Base-by-base conservation (phyloP, 345 rosid genomes). In the Gossypium stocksii region DNA sequence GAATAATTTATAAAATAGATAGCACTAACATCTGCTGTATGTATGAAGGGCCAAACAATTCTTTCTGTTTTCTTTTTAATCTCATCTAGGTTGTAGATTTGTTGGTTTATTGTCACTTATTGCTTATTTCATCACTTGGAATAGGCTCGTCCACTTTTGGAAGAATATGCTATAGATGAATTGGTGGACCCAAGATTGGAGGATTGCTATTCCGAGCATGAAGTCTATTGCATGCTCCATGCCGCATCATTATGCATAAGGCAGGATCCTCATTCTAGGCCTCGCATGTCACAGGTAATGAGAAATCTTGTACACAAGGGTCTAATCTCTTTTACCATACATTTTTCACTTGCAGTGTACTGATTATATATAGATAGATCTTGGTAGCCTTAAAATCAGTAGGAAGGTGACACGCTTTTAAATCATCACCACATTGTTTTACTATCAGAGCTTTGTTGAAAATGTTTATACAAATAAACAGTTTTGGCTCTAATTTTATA, bases 241-340 rank as follows among this genome's bases (percentile, higher is more conserved):
- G 98, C 98, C 57, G 99, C 99, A 73, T 91, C 97, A 0, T 78
- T 90, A 64, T 96, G 99, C 81, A 88, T 91, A 74, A 82, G 95
- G 22, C 86, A 97, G 49, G 97, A 96, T 79, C 98, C 99, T 57
- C 92, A 82, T 71, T 86, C 87, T 67, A 87, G 99, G 86, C 97
- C 99, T 72, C 97, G 99, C 7, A 89, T 96, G 95, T 93, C 99
- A 72, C 95, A 96, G 97, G 99, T 96, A 78, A 60, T 22, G 27
- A 81, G 52, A 81, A 75, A 22, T 27, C 46, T 25, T 48, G 12
- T 25, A 29, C 23, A 68, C 38, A 20, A 20, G 11, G 15, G 2
- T 46, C 44, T 69, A 61, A 20, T 44, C 61, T 69, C 46, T 45
- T 45, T 25, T 44, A 23, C 64, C 38, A 58, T 38, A 10, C 23